phyloP scores from a whole-genome alignment of 176 grass and related monocot species.

The Ananas comosus region DNA sequence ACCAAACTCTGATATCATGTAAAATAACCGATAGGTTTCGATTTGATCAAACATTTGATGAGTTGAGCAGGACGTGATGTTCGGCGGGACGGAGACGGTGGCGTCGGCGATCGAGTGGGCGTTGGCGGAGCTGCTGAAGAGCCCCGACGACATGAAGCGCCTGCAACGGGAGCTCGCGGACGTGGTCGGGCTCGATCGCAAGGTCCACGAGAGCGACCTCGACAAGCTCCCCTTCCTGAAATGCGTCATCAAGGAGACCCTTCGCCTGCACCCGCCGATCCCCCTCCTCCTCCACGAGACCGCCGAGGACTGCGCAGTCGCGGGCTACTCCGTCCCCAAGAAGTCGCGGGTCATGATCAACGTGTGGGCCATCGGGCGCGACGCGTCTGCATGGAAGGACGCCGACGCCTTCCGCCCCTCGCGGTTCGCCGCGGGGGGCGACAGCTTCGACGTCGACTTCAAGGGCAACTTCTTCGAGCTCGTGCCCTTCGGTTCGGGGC shows the following conservation, averaged over 20 bases:
- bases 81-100: constrained; percentile 93
- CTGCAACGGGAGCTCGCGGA: constrained; percentile 59
- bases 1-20: too few species aligned
- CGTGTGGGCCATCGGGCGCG: constrained; percentile 70
- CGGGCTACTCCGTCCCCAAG: constrained; percentile 54
- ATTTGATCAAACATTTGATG: not conserved
- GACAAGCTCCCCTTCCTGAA: constrained; percentile 81
- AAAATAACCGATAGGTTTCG: not conserved
- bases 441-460: constrained; percentile 49
- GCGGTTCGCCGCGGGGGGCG: constrained; percentile 33
- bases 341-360: constrained; percentile 79
- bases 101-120: constrained; percentile 91
- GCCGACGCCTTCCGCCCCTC: constrained; percentile 49
- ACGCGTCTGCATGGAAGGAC: constrained; percentile 57
- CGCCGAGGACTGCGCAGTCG: constrained; percentile 51
- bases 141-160: constrained; percentile 54
- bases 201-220: constrained; percentile 54
- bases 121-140: constrained; percentile 81
- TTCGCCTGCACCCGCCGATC: constrained; percentile 89
- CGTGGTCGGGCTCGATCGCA: constrained; percentile 45
- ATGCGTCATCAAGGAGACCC: constrained; percentile 83
- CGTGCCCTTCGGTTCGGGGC: constrained; percentile 72
- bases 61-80: constrained; percentile 73
- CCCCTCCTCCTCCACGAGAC: constrained; percentile 89
- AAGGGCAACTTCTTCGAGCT: constrained; percentile 89